These are phyloP conservation scores for Acacia acuminata DNA, from an alignment of 306 rosid species.

Conservation along the genomic window DNA sequence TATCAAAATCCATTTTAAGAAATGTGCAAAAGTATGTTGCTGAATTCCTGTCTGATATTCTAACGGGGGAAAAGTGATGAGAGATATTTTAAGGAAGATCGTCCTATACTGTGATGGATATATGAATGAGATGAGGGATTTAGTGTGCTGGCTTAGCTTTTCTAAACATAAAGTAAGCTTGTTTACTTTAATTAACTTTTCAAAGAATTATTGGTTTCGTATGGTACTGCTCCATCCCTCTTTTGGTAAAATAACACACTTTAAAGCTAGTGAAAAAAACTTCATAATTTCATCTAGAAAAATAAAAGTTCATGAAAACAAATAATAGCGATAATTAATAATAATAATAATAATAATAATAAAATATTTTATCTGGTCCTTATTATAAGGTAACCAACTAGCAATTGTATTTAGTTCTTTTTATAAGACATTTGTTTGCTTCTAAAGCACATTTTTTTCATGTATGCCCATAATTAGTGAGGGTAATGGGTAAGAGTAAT, in stretches of 20 bases:
- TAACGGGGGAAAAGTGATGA: too few relatives aligned
- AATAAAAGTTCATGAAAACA: background rate
- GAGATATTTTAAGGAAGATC: constrained; percentile 23
- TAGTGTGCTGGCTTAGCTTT: constrained; percentile 39
- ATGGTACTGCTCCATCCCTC: constrained; percentile 28
- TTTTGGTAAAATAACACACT: constrained; percentile 19
- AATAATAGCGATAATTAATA: background rate
- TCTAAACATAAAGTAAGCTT: constrained; percentile 29
- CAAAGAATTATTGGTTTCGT: constrained; percentile 38
- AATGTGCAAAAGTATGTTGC: background rate
- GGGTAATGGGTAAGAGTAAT: too few relatives aligned
- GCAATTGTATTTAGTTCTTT: too few relatives aligned
- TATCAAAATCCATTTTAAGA: constrained; percentile 11
- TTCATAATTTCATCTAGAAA: background rate
- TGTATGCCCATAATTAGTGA: too few relatives aligned
- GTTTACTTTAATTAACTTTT: constrained; percentile 38
- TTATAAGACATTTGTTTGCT: too few relatives aligned
- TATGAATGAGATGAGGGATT: background rate
- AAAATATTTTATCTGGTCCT: too few relatives aligned
- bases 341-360: background rate
- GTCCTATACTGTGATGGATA: constrained; percentile 10
- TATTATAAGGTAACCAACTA: too few relatives aligned
- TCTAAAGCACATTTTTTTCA: too few relatives aligned
- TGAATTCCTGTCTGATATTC: background rate
- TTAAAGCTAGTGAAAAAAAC: background rate